Conservation (phyloP, 108 stramenopile species). For the Fragilariopsis cylindrus region DNA sequence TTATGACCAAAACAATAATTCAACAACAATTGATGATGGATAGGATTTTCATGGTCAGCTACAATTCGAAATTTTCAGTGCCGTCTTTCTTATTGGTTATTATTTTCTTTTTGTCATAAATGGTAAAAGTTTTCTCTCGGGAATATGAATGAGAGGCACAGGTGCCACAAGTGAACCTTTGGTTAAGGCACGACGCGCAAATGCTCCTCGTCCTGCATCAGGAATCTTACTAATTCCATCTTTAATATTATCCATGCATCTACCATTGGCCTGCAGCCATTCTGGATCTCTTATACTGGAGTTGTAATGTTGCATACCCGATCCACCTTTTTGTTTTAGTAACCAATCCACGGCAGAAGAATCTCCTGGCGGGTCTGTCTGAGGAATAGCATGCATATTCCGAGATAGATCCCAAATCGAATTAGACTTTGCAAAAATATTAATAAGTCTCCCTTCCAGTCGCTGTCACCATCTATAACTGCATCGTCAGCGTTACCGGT, state of each 20-base stretch:
- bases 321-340: conserved; percentile 20
- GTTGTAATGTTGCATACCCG: conserved; percentile 27
- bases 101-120: conserved; percentile 26
- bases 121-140: conserved; percentile 46
- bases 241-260: conserved; percentile 64
- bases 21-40: conserved; percentile 51
- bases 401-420: conserved; percentile 22
- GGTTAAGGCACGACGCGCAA: conserved; percentile 57
- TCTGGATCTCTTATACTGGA: conserved; percentile 49
- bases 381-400: conserved; percentile 29
- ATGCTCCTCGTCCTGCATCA: conserved; percentile 78
- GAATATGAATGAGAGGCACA: conserved; percentile 65
- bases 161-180: conserved; percentile 63
- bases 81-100: background rate
- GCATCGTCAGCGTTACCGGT: background rate
- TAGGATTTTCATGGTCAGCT: conserved; percentile 17
- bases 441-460: background rate
- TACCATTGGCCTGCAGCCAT: conserved; percentile 71
- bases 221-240: conserved; percentile 53
- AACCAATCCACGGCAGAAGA: background rate
- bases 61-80: background rate
- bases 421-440: conserved; percentile 13
- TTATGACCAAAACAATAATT: conserved; percentile 83
- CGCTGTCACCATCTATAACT: background rate
- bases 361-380: conserved; percentile 4